phyloP scores from a whole-genome alignment of 2,329 filamentous ascomycete species.

The Exophiala calicioides region DNA sequence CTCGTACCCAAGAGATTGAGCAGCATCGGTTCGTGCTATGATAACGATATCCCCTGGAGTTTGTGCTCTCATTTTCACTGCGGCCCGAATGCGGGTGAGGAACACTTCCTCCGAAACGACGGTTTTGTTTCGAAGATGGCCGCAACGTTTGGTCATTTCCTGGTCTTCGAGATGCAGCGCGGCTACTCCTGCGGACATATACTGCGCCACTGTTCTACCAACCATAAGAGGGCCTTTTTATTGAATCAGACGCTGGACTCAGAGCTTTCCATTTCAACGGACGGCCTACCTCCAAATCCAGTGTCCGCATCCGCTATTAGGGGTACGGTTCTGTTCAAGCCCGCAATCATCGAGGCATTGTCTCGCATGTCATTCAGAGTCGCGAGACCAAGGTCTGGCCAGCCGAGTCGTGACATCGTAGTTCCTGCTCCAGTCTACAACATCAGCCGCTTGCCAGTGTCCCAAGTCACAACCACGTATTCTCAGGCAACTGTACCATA shows the following conservation, averaged over 20 bases:
- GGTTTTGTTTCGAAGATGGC: slow-evolving; percentile 42
- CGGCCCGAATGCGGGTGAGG: slow-evolving; percentile 40
- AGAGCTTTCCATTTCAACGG: no score
- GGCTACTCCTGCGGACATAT: slow-evolving; percentile 56
- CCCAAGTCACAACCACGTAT: background rate
- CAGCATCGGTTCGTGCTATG: slow-evolving; percentile 45
- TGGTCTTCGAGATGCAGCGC: slow-evolving; percentile 60
- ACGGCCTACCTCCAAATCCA: slow-evolving; percentile 57
- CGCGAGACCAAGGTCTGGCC: slow-evolving; percentile 54
- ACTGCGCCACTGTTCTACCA: slow-evolving; percentile 52
- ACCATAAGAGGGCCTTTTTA: slow-evolving; percentile 52
- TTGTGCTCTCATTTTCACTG: slow-evolving; percentile 41
- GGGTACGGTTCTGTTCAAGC: slow-evolving; percentile 50
- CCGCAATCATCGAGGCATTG: slow-evolving; percentile 57
- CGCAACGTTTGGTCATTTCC: slow-evolving; percentile 46
- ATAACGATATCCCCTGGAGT: slow-evolving; percentile 42
- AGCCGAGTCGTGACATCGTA: slow-evolving; percentile 49
- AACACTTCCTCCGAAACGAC: slow-evolving; percentile 40
- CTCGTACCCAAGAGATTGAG: slow-evolving; percentile 38
- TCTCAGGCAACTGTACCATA: no score
- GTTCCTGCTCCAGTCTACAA: slow-evolving; percentile 54
- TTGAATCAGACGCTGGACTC: no score
- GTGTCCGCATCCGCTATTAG: slow-evolving; percentile 57
- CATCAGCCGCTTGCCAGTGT: background rate
- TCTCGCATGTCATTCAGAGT: slow-evolving; percentile 55